Evolutionary conservation across 1,284 basidiomycete genomes (phyloP).

Genomic region (Pseudozyma tsukubaensis): DNA sequence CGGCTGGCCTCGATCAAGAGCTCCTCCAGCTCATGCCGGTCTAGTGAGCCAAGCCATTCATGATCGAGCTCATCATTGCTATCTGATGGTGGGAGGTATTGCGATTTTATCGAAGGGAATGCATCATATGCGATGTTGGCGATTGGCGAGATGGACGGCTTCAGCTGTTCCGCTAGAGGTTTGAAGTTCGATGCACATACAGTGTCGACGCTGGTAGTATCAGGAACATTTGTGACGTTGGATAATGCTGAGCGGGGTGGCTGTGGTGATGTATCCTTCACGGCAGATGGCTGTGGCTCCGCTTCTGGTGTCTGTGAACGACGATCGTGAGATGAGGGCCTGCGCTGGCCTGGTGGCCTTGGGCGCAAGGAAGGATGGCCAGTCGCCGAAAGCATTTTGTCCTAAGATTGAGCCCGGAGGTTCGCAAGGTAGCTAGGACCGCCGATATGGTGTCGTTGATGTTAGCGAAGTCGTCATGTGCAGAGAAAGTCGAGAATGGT

Average conservation of each 20-base stretch:
- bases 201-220: background rate
- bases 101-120: background rate
- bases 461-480: background rate
- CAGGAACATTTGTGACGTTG: background rate
- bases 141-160: background rate
- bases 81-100: background rate
- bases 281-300: background rate
- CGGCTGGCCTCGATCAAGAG: constrained; percentile 55
- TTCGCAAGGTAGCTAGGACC: background rate
- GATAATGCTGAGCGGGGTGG: background rate
- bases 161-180: too few relatives aligned
- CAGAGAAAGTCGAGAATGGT: too few relatives aligned
- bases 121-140: background rate
- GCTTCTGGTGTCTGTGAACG: background rate
- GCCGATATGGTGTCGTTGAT: background rate
- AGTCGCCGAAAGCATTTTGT: constrained; percentile 8
- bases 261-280: background rate
- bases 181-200: too few relatives aligned
- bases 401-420: background rate
- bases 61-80: constrained; percentile 29
- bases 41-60: constrained; percentile 46
- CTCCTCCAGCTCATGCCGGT: constrained; percentile 57
- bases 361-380: constrained; percentile 7
- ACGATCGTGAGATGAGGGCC: background rate
- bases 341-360: constrained; percentile 12